Conservation (phyloP, 2,329 filamentous ascomycete genomes). For the Podosphaera fusca region DNA sequence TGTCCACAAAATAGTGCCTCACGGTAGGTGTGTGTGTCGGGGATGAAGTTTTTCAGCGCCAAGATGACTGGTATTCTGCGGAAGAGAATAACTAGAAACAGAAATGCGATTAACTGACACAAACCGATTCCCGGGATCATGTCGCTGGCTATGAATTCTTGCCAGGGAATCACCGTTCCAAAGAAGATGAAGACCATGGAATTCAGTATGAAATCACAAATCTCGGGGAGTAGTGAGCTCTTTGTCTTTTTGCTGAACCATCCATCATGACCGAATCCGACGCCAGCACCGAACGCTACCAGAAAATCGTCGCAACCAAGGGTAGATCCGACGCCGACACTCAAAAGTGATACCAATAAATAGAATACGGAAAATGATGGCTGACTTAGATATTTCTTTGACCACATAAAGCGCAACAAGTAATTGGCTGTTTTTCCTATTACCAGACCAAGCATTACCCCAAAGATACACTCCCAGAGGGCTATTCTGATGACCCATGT, state of each 20-base stretch:
- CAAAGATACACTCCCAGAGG: conserved; percentile 29
- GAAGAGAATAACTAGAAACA: conserved; percentile 26
- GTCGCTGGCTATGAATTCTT: conserved; percentile 18
- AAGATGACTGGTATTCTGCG: conserved; percentile 28
- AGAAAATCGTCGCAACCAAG: conserved; percentile 32
- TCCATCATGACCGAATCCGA: conserved; percentile 29
- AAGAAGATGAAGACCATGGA: conserved; percentile 32
- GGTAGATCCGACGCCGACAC: conserved; percentile 25
- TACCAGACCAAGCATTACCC: conserved; percentile 22
- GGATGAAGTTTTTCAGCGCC: conserved; percentile 23
- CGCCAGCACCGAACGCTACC: conserved; percentile 30
- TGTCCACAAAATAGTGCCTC: conserved; percentile 32
- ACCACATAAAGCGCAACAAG: conserved; percentile 24
- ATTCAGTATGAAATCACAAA: conserved; percentile 31
- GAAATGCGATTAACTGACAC: conserved; percentile 21
- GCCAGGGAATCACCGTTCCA: conserved; percentile 29
- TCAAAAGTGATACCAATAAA: conserved; percentile 28
- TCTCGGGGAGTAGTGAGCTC: conserved; percentile 22
- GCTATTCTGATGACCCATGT: conserved; percentile 30
- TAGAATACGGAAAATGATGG: conserved; percentile 31
- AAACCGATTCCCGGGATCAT: conserved; percentile 20
- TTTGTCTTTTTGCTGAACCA: conserved; percentile 26
- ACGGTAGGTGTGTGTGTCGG: conserved; percentile 23
- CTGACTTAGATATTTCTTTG: conserved; percentile 22
- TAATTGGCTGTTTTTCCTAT: conserved; percentile 25